Conservation (phyloP, 108 stramenopile species). For the Schizochytrium sp. region DNA sequence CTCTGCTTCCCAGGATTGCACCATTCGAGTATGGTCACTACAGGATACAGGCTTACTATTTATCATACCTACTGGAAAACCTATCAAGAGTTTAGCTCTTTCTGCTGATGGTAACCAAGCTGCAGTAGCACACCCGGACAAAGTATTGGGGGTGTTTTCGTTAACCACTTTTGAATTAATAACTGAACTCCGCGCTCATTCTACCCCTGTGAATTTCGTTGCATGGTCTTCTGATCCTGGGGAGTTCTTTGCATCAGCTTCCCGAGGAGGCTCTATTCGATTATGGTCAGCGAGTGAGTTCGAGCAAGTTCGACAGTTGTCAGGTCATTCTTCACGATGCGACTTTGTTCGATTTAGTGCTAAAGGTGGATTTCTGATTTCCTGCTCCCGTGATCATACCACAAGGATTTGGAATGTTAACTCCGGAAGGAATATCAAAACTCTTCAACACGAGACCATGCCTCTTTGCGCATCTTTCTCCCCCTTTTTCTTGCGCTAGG, state of each 20-base stretch:
- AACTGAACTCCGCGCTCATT: neutral
- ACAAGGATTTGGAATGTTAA: neutral
- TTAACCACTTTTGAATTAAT: neutral
- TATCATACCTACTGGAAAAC: neutral
- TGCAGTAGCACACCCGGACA: neutral
- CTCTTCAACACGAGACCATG: slow-evolving; percentile 18
- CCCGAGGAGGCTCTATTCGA: slow-evolving; percentile 20
- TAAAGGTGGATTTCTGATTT: slow-evolving; percentile 6
- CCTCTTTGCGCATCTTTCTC: slow-evolving; percentile 15
- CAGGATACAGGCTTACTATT: slow-evolving; percentile 3
- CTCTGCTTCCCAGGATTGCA: neutral
- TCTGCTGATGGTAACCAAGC: neutral
- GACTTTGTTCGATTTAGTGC: slow-evolving; percentile 16
- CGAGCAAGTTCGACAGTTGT: neutral
- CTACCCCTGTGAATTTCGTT: neutral
- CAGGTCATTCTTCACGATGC: neutral
- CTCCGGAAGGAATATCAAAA: slow-evolving; percentile 30
- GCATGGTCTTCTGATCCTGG: neutral
- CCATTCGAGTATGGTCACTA: neutral
- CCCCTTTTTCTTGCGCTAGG: neutral
- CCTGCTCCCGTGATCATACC: slow-evolving; percentile 1
- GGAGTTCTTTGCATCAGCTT: neutral
- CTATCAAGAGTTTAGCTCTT: neutral
- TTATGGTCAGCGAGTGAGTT: neutral
- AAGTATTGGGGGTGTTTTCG: neutral